Conservation (phyloP, 2,329 filamentous ascomycete genomes). For the Talaromyces sp. region DNA sequence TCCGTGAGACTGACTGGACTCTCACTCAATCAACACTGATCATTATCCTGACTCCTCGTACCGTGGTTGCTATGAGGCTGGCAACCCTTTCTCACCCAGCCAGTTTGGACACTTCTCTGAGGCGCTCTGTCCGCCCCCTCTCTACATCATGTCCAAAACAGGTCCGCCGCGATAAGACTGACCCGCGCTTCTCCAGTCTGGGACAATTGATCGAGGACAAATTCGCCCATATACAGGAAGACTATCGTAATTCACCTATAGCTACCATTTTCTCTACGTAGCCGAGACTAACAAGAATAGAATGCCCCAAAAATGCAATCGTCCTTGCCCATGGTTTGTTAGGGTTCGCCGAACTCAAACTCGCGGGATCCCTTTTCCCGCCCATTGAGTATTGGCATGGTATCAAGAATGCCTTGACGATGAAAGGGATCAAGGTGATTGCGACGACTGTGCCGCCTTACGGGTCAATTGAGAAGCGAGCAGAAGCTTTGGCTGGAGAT, state of each 20-base stretch:
- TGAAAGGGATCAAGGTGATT: conserved; percentile 57
- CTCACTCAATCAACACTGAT: not conserved
- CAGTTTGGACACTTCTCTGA: not conserved
- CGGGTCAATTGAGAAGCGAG: conserved; percentile 55
- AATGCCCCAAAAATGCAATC: conserved; percentile 52
- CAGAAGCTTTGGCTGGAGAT: conserved; percentile 47
- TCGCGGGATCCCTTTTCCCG: conserved; percentile 51
- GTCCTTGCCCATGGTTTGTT: conserved; percentile 61
- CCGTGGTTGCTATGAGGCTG: conserved; percentile 9
- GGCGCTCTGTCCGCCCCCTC: not conserved
- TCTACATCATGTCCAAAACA: not conserved
- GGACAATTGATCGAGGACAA: conserved; percentile 56
- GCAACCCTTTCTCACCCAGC: not conserved
- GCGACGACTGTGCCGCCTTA: conserved; percentile 56
- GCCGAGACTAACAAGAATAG: conserved; percentile 19
- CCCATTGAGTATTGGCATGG: conserved; percentile 61
- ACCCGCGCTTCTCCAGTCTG: conserved; percentile 48
- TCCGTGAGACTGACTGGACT: not conserved
- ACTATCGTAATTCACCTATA: conserved; percentile 47
- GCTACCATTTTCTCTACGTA: not conserved
- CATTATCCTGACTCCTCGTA: not conserved
- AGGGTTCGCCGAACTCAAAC: conserved; percentile 59
- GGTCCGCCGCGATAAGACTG: conserved; percentile 19
- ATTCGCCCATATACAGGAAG: conserved; percentile 54
- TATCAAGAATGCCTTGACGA: conserved; percentile 53